These are phyloP conservation scores for Rhodotorula sp. DNA, from an alignment of 1,284 basidiomycete genomes.

Conservation along the genomic window DNA sequence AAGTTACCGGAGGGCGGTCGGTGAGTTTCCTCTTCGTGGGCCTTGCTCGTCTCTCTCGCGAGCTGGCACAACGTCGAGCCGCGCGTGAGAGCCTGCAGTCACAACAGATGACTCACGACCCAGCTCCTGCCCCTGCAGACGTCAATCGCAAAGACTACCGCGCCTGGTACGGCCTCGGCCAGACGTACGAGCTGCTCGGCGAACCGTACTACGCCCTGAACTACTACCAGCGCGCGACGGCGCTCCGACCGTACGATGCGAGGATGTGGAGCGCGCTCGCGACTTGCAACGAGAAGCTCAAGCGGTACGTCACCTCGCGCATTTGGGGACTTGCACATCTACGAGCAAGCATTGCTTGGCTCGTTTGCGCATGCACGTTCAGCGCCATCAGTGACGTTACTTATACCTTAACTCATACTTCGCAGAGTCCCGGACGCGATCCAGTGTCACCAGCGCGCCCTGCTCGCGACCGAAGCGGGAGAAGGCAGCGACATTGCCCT, in stretches of 20 bases:
- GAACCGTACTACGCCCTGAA: constrained; percentile 95
- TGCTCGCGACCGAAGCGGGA: constrained; percentile 75
- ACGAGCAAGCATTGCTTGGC: background rate
- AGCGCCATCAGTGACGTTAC: too few species aligned
- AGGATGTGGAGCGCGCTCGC: constrained; percentile 95
- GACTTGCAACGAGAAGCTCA: constrained; percentile 87
- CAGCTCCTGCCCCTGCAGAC: constrained; percentile 54
- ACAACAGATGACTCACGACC: too few species aligned
- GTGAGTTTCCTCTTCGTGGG: too few species aligned
- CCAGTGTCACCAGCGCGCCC: constrained; percentile 80
- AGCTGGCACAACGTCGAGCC: too few species aligned
- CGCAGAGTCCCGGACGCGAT: constrained; percentile 82
- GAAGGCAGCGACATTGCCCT: constrained; percentile 66
- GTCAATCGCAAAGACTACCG: constrained; percentile 95
- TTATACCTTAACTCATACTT: too few species aligned
- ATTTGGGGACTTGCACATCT: background rate
- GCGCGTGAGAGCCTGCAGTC: too few species aligned
- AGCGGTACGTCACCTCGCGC: constrained; percentile 57
- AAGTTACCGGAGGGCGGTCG: constrained; percentile 90
- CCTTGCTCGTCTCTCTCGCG: too few species aligned
- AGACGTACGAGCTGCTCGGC: constrained; percentile 93
- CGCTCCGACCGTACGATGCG: constrained; percentile 90
- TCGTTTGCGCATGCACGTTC: background rate
- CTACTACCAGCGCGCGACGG: constrained; percentile 95
- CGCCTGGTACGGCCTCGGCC: constrained; percentile 97